Percentiles rank a stretch among this genome's conserved stretches.
These are phyloP conservation scores for Saccharomycopsis selenospora DNA, from an alignment of 805 yeast genomes.

Conservation along the genomic window DNA sequence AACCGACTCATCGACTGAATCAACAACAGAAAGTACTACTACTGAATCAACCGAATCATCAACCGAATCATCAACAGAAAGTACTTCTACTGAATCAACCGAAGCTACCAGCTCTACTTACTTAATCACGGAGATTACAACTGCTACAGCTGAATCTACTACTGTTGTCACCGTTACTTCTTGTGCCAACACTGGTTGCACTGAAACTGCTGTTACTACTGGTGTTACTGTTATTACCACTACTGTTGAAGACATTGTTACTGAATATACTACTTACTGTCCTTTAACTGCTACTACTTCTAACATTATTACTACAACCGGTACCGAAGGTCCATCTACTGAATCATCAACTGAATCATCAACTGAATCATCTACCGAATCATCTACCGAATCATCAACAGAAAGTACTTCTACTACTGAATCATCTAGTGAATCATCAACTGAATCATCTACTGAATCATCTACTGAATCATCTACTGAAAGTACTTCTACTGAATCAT, in stretches of 20 bases:
- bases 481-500: neutral
- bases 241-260: constrained; percentile 22
- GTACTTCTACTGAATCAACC: no score
- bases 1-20: no score
- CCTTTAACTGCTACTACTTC: constrained; percentile 22
- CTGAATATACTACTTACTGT: constrained; percentile 26
- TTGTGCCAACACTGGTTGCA: constrained; percentile 19
- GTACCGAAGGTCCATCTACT: no score
- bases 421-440: no score
- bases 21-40: neutral
- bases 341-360: neutral
- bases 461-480: neutral
- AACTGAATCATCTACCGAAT: neutral
- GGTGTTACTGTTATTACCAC: constrained; percentile 24
- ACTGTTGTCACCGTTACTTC: constrained; percentile 21
- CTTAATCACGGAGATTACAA: neutral
- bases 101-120: no score
- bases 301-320: neutral
- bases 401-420: neutral
- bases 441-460: neutral
- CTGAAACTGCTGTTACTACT: constrained; percentile 22
- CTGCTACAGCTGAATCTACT: constrained; percentile 20
- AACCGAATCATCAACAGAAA: neutral
- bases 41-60: neutral
- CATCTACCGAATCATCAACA: neutral